Evolutionary conservation across 495 filamentous ascomycete species (phyloP).

Genomic region (Aspergillus sparsus): DNA sequence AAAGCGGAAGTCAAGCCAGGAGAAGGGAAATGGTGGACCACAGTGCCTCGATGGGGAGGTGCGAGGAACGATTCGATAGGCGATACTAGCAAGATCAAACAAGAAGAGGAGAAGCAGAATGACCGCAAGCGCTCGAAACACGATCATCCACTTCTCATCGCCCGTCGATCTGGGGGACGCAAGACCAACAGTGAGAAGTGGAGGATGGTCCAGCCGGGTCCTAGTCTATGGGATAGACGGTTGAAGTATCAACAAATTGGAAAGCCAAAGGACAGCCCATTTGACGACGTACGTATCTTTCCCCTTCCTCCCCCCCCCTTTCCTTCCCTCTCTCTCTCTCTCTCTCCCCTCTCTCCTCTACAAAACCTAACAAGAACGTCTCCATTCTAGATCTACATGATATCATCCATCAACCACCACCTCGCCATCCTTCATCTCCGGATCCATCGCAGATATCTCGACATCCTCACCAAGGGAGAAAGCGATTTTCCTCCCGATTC

Average conservation of each 20-base stretch:
- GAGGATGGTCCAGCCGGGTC: conserved; percentile 61
- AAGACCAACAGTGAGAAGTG: conserved; percentile 42
- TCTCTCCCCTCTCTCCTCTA: neutral
- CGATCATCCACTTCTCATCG: conserved; percentile 39
- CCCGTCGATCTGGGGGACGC: conserved; percentile 37
- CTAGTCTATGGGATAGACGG: conserved; percentile 74
- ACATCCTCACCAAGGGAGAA: conserved; percentile 45
- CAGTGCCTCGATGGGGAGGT: conserved; percentile 72
- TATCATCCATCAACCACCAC: conserved; percentile 83
- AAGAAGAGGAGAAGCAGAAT: conserved; percentile 29
- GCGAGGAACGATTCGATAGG: conserved; percentile 64
- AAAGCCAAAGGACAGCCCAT: conserved; percentile 47
- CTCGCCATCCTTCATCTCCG: conserved; percentile 72
- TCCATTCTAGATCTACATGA: conserved; percentile 67
- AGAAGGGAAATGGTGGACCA: conserved; percentile 81
- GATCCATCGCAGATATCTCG: conserved; percentile 67
- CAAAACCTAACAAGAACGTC: no score
- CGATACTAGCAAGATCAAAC: conserved; percentile 38
- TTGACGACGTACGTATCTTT: conserved; percentile 53
- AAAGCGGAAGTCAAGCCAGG: conserved; percentile 64
- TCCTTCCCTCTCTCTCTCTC: no score
- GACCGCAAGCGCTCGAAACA: conserved; percentile 46
- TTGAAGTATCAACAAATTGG: conserved; percentile 74
- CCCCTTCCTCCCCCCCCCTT: no score
- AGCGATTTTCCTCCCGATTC: conserved; percentile 39